Evolutionary conservation across 1,284 basidiomycete genomes (phyloP), one percentile per base, ranked within the genome.

Genomic region (Pterula multifida): DNA sequence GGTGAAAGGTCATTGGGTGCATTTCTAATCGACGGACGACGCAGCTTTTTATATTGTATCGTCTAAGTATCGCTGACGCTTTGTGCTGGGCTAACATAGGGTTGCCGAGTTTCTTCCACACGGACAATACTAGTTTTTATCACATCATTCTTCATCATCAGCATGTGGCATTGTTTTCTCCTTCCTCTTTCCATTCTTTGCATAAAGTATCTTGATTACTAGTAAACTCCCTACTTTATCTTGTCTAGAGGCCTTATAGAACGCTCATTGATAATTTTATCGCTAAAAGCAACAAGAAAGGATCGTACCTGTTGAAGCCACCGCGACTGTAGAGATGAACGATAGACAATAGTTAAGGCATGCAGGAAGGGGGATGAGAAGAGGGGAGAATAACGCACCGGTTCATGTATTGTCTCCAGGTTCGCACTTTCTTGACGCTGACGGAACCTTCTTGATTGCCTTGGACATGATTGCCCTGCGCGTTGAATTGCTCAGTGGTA

Each of bases 321-420:
- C 92, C 92, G 56, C 87, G 80, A 55, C 91, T 85, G 50, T 46
- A 4, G 50, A 48, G 56, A 12, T 53, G 25, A 42, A n/a, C 36
- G 2, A 44, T 23, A 19, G n/a, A n/a, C n/a, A n/a, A n/a, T n/a
- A n/a, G n/a, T n/a, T n/a, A 35, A 23, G 26, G 36, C 36, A 17
- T 17, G 51, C 13, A 24, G 36, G 11, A 47, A 11, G 47, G 44
- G 52, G 36, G 22, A 3, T 4, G 23, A 46, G 6, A 51, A 25
- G 35, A 42, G 19, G 39, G 6, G 6, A n/a, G 17, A 9, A 17
- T n/a, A 36, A 58, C 72, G 45, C 55, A 85, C 85, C 86, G 75
- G 61, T 94, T 94, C 90, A 94, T 94, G 64, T 94, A 94, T 67
- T 97, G 94, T 56, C 94, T 73, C 93, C 94, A 97, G 24, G 91